Base-by-base conservation (phyloP, 192 early-diverging fungal species). In the Coemansia sp. region DNA sequence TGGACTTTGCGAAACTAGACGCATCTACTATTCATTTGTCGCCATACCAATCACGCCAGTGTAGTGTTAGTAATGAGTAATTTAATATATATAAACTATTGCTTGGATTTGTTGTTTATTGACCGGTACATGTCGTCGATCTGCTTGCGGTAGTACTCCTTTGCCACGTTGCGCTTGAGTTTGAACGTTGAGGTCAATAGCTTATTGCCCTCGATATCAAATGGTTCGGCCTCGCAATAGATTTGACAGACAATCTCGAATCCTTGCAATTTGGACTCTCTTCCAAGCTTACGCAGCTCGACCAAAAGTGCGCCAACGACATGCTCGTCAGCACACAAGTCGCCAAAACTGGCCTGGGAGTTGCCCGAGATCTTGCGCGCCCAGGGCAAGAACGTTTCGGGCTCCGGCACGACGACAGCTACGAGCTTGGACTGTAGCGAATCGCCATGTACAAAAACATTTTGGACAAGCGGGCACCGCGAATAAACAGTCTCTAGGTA, bases 381-480 rank as follows among this genome's bases (percentile, higher is more conserved):
- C 93, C 94, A 95, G 3, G 84, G 66, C 20, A 86, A 38, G 34
- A 95, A 87, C 4, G 74, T 68, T 33, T 92, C 90, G 20, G 85
- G 81, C 53, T 94, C 88, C 10, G 97, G 97, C 16, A 96, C 93
- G 20, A 95, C 88, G 12, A 99, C 79, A 20, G 86, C 92, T 2
- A 99, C 96, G 22, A 98, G 78, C 27, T 89, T 85, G 16, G 89
- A 85, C 79, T 95, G 89, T 47, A 97, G 82, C 16, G 92, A 93
- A 70, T 98, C 94, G 62, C 96, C 98, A 84, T 98, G 91, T 6
- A 99, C 93, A 79, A 90, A 98, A 43, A 93, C 83, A 78, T 98
- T 94, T 18, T 94, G 89, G 20, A 98, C 83, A 61, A 98, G 75
- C 47, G 74, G 78, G 75, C 88, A 86, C 73, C 92, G 90, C 24